Evolutionary conservation across 208 protist species (phyloP).

Genomic region (Polymyxa betae): DNA sequence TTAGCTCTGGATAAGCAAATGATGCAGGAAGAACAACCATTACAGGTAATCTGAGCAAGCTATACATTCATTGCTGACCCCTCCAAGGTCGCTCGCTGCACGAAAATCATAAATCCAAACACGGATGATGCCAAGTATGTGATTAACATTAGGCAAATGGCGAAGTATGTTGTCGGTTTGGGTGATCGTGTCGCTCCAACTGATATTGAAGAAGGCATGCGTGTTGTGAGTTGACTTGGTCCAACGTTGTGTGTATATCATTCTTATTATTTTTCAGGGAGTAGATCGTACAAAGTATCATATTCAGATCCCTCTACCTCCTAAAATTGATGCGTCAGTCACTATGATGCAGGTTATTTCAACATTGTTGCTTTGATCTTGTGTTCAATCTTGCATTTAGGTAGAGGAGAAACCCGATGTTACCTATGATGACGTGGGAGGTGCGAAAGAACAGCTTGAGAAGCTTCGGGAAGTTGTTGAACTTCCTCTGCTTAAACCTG

Average conservation of each 20-base stretch:
- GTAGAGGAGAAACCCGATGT: constrained; percentile 95
- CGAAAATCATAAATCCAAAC: constrained; percentile 95
- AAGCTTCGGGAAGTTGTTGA: constrained; percentile 99
- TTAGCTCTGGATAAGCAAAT: constrained; percentile 94
- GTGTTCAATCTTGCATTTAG: neutral
- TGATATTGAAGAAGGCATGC: constrained; percentile 99
- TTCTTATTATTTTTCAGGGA: constrained; percentile 67
- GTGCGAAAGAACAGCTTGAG: constrained; percentile 98
- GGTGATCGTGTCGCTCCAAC: constrained; percentile 95
- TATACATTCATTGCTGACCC: neutral
- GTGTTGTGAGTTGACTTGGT: constrained; percentile 85
- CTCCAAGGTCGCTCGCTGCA: constrained; percentile 90
- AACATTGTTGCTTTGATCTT: neutral
- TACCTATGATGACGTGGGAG: constrained; percentile 99
- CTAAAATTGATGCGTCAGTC: constrained; percentile 98
- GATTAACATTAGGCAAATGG: constrained; percentile 94
- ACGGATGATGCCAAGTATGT: constrained; percentile 91
- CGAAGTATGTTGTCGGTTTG: constrained; percentile 99
- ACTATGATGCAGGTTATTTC: constrained; percentile 96
- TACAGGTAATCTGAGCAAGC: constrained; percentile 79
- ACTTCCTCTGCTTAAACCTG: constrained; percentile 97
- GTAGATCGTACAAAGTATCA: constrained; percentile 97
- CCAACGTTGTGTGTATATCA: constrained; percentile 47
- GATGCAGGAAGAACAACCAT: constrained; percentile 91
- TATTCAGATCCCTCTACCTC: constrained; percentile 99